Evolutionary conservation across 129 eudicot species (phyloP).

Genomic region (Flaveria robusta): DNA sequence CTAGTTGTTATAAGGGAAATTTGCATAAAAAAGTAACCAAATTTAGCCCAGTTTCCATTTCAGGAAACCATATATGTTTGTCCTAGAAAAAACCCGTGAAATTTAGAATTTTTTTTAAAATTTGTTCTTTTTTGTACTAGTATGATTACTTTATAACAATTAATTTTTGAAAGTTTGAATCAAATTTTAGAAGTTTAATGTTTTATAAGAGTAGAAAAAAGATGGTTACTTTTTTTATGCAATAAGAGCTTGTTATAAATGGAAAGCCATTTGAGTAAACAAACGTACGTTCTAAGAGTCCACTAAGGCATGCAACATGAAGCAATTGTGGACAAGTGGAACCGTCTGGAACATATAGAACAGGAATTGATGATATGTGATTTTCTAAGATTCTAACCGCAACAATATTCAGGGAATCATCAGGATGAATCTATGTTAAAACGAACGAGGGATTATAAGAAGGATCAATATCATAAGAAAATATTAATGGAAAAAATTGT

Average conservation of each 20-base stretch:
- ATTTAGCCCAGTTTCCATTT: background rate
- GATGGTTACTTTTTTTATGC: conserved; percentile 4
- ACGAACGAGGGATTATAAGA: too few relatives aligned
- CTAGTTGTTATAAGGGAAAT: background rate
- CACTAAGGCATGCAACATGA: conserved; percentile 69
- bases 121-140: background rate
- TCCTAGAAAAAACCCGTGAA: background rate
- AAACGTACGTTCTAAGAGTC: conserved; percentile 56
- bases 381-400: conserved; percentile 55
- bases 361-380: conserved; percentile 59
- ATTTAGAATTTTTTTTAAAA: background rate
- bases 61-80: background rate
- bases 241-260: background rate
- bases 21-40: background rate
- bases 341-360: conserved; percentile 45
- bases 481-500: background rate
- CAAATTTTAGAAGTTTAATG: background rate
- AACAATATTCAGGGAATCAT: conserved; percentile 59
- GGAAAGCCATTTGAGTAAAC: background rate
- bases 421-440: conserved; percentile 59
- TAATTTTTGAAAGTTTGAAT: background rate
- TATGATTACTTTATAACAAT: background rate
- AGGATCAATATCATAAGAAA: conserved; percentile 4
- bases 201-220: background rate
- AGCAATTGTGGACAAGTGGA: conserved; percentile 57